phyloP scores from a whole-genome alignment of 257 asterid species.

The Plantago major region DNA sequence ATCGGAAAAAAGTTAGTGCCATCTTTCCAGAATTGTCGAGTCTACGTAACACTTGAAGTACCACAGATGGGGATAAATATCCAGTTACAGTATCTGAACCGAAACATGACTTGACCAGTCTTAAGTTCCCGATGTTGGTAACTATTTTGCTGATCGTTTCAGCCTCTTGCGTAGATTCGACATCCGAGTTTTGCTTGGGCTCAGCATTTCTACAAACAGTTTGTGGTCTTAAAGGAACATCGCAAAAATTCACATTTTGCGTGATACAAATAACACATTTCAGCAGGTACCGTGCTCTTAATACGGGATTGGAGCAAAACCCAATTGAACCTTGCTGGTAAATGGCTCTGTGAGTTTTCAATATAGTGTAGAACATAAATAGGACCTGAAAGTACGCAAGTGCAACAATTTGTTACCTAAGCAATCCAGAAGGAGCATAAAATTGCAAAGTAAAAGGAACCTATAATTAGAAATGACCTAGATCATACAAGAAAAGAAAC shows the following conservation, averaged over 20 bases:
- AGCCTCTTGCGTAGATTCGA: no score
- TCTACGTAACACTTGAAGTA: constrained; percentile 55
- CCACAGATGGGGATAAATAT: constrained; percentile 39
- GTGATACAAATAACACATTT: constrained; percentile 8
- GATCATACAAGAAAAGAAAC: no score
- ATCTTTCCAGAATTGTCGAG: constrained; percentile 62
- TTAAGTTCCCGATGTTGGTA: constrained; percentile 28
- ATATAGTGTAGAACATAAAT: no score
- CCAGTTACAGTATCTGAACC: constrained; percentile 23
- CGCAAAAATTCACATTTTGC: constrained; percentile 14
- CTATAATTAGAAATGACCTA: no score
- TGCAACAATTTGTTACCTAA: no score
- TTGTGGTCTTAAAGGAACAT: constrained; percentile 15
- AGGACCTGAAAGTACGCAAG: no score
- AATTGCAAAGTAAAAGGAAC: no score
- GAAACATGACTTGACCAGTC: constrained; percentile 36
- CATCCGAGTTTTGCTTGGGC: constrained; percentile 28
- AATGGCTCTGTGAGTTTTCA: not conserved
- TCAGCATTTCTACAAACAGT: constrained; percentile 21
- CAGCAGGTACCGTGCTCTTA: constrained; percentile 12
- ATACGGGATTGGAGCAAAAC: constrained; percentile 11
- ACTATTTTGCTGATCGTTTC: constrained; percentile 44
- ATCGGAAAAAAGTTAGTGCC: constrained; percentile 70
- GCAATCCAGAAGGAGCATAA: no score
- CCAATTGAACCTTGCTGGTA: constrained; percentile 1